Base-by-base conservation (phyloP, 2,329 filamentous ascomycete species). In the Penicillium sclerotigenum region DNA sequence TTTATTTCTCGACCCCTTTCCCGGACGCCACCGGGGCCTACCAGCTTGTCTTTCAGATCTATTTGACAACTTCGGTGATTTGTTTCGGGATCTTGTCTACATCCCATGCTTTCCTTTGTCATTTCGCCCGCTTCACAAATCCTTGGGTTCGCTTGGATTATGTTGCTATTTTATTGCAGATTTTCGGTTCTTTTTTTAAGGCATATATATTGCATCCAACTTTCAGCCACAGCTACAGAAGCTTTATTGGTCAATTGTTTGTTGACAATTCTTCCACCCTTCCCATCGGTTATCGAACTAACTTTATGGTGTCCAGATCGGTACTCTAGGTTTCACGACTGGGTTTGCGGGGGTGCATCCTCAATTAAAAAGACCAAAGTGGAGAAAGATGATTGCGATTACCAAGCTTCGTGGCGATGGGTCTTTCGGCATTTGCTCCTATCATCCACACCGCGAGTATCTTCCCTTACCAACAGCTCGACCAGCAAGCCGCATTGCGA, bases 211-310 rank as follows among this genome's bases (percentile, higher is more conserved):
- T 41, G 71, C 67, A 4, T 75, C 73, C 46, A 72, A 72, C 45
- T 73, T 72, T 52, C 60, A 69, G 29, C 67, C 67, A 2, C 10
- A 42, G 5, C 54, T 72, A 8, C 64, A 67, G 40, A 59, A 54
- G 7, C 46, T 64, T 2, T 73, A 73, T 56, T 78, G 73, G 74
- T 58, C 56, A 24, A 71, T 77, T 65, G 72, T 71, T 36, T 29
- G 66, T 61, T 31, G 8, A 2, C 18, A 20, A 4, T 59, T 14
- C 6, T 16, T 16, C 7, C 5, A 2, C n/a, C 29, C 13, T 4
- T 14, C 26, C 16, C 2, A 1, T 16, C 7, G 4, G 2, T 5
- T n/a, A 31, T 14, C 1, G 3, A 11, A 26, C 42, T 33, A 34
- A 31, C 34, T 8, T 24, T 26, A 10, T 16, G 0, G 3, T 2